Evolutionary conservation across 2,329 filamentous ascomycete genomes (phyloP).

Genomic region (Colletotrichum trifolii): DNA sequence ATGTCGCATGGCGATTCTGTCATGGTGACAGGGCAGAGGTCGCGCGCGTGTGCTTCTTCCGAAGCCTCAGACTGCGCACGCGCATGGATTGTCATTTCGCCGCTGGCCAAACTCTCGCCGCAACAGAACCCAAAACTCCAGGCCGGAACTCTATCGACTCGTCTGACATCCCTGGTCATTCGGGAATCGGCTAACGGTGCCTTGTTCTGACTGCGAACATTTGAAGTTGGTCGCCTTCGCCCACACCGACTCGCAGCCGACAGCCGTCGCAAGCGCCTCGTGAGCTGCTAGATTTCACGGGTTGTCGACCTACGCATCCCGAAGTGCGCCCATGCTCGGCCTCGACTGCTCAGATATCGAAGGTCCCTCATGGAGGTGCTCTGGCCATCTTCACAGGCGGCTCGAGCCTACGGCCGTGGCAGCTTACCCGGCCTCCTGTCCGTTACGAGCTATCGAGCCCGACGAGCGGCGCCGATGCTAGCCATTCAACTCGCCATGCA

Average conservation of each 20-base stretch:
- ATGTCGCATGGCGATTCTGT: conserved; percentile 12
- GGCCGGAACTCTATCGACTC: conserved; percentile 21
- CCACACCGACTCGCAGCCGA: conserved; percentile 17
- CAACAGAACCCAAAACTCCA: conserved; percentile 24
- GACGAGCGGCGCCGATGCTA: conserved; percentile 14
- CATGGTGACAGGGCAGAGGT: conserved; percentile 15
- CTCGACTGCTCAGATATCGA: no score
- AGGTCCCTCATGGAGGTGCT: no score
- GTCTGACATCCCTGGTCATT: conserved; percentile 1
- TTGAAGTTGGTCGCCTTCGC: conserved; percentile 5
- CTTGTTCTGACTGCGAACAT: conserved; percentile 16
- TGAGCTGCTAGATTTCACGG: conserved; percentile 25
- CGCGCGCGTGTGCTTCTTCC: conserved; percentile 8
- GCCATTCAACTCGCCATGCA: background rate
- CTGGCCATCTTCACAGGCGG: no score
- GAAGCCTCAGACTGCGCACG: conserved; percentile 5
- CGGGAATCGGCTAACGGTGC: conserved; percentile 13
- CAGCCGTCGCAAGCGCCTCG: conserved; percentile 7
- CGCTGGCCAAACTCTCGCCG: conserved; percentile 19
- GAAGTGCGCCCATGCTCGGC: background rate
- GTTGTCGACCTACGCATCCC: background rate
- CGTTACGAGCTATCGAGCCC: conserved; percentile 25
- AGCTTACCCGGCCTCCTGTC: conserved; percentile 2
- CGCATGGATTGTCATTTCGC: conserved; percentile 23
- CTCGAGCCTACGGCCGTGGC: no score